Conservation (phyloP, 2,329 filamentous ascomycete genomes). For the Clonostachys solani region DNA sequence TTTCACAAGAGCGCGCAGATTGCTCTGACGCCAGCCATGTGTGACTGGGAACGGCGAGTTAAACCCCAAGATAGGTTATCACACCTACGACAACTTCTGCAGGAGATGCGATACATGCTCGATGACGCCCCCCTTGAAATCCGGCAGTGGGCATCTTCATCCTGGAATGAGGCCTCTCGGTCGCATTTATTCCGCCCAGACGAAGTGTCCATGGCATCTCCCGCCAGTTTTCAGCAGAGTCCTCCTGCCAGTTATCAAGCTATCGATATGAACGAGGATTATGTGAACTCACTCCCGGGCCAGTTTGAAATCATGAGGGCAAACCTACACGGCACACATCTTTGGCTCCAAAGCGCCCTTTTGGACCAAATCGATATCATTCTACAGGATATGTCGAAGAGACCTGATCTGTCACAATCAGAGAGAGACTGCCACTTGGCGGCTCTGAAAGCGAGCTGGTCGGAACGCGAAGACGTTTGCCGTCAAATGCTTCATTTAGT, state of each 20-base stretch:
- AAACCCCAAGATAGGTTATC: background rate
- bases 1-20: conserved; percentile 13
- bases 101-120: conserved; percentile 20
- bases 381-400: conserved; percentile 6
- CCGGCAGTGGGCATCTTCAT: background rate
- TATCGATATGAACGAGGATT: background rate
- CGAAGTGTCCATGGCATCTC: no score
- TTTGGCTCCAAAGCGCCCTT: conserved; percentile 28
- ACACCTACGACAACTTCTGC: conserved; percentile 14
- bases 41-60: background rate
- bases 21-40: conserved; percentile 6
- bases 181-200: no score
- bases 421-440: background rate
- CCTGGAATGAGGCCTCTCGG: background rate
- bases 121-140: conserved; percentile 12
- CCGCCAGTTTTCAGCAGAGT: background rate
- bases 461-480: conserved; percentile 26
- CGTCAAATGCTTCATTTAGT: conserved; percentile 26
- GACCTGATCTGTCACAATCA: background rate
- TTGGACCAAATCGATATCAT: conserved; percentile 23
- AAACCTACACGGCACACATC: conserved; percentile 27
- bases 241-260: background rate
- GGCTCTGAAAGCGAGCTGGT: conserved; percentile 15
- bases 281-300: background rate
- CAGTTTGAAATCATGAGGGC: conserved; percentile 20